Conservation (phyloP, 768 basidiomycete species). For the Pleurotus cornucopiae region DNA sequence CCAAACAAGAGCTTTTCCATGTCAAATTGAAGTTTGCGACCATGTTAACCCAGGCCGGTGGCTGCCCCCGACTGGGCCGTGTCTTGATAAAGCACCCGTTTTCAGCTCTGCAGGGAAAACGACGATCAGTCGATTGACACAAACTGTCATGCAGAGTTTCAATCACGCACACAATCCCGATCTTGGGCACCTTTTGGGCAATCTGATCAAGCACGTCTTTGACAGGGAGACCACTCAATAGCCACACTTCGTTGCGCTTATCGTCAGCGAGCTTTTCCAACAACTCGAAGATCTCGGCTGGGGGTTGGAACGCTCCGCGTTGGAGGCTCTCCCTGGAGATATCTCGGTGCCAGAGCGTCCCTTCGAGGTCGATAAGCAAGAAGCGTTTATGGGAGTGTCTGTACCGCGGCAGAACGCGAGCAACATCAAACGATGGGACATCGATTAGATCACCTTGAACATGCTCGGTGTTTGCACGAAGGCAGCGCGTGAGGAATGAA, state of each 20-base stretch:
- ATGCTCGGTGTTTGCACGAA: slow-evolving; percentile 73
- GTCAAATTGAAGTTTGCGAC: slow-evolving; percentile 72
- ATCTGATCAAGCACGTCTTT: slow-evolving; percentile 62
- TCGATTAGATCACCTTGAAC: slow-evolving; percentile 31
- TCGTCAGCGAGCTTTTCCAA: slow-evolving; percentile 60
- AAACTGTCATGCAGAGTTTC: neutral
- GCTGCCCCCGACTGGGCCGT: slow-evolving; percentile 17
- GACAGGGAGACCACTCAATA: slow-evolving; percentile 71
- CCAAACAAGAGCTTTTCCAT: slow-evolving; percentile 78
- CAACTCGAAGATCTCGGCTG: slow-evolving; percentile 39
- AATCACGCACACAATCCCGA: slow-evolving; percentile 69
- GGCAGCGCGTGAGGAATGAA: slow-evolving; percentile 70
- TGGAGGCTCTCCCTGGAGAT: slow-evolving; percentile 40
- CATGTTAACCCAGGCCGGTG: slow-evolving; percentile 71
- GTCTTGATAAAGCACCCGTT: slow-evolving; percentile 85
- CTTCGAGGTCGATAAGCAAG: slow-evolving; percentile 75
- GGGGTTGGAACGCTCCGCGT: slow-evolving; percentile 19
- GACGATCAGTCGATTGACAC: slow-evolving; percentile 2
- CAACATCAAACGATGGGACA: slow-evolving; percentile 29
- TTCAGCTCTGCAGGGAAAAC: slow-evolving; percentile 54
- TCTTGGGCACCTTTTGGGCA: slow-evolving; percentile 51
- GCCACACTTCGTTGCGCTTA: slow-evolving; percentile 72
- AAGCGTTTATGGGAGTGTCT: slow-evolving; percentile 62
- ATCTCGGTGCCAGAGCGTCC: slow-evolving; percentile 70
- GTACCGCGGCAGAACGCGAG: slow-evolving; percentile 61